phyloP scores from a whole-genome alignment of 257 asterid genomes.

The Penstemon newberryi region DNA sequence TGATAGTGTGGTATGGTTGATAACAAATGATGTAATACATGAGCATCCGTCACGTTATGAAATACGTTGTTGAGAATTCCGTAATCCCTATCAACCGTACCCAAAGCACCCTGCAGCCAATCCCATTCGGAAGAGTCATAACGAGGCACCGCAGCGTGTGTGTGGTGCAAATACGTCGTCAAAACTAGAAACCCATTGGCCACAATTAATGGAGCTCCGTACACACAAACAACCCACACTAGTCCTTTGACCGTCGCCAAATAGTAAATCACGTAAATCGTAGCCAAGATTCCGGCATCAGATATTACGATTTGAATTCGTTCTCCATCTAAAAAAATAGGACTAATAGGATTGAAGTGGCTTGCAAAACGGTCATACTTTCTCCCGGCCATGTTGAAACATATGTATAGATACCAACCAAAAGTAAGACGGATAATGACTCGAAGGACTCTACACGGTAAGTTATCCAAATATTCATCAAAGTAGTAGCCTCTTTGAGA shows the following conservation, averaged over 20 bases:
- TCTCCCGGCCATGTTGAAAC: conserved; percentile 64
- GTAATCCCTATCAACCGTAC: conserved; percentile 69
- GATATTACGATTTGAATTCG: conserved; percentile 56
- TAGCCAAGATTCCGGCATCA: conserved; percentile 53
- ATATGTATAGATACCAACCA: conserved; percentile 64
- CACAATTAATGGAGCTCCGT: conserved; percentile 57
- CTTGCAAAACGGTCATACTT: conserved; percentile 67
- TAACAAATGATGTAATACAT: conserved; percentile 69
- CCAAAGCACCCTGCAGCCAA: conserved; percentile 72
- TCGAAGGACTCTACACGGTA: too few relatives aligned
- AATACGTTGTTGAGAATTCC: conserved; percentile 67
- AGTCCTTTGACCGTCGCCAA: conserved; percentile 56
- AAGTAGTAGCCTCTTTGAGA: too few relatives aligned
- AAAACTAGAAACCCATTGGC: conserved; percentile 67
- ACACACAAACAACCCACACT: conserved; percentile 49
- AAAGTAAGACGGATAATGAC: too few relatives aligned
- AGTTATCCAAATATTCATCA: too few relatives aligned
- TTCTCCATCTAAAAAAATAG: conserved; percentile 64
- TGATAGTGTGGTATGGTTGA: conserved; percentile 81
- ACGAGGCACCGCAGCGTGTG: conserved; percentile 72
- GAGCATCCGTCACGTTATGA: conserved; percentile 72
- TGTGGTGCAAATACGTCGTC: conserved; percentile 76
- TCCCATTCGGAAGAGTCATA: conserved; percentile 80
- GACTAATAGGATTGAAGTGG: conserved; percentile 64
- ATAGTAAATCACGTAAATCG: conserved; percentile 41